These are phyloP conservation scores for Microsporum audouinii DNA, from an alignment of 2,329 filamentous ascomycete genomes.

Conservation along the genomic window DNA sequence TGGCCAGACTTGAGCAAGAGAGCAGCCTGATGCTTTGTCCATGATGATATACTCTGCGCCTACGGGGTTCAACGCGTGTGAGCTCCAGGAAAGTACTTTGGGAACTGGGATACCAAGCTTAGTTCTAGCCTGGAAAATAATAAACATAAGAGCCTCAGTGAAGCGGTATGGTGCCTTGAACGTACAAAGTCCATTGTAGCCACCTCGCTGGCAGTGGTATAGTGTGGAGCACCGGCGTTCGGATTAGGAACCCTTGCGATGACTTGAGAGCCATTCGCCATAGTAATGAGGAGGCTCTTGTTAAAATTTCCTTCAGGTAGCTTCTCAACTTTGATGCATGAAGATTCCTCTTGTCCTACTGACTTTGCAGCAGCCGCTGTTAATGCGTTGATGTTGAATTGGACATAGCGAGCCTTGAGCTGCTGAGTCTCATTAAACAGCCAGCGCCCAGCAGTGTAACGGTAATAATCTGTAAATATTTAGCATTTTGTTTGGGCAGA, in stretches of 20 bases:
- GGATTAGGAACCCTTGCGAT: slow-evolving; percentile 22
- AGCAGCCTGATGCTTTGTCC: slow-evolving; percentile 18
- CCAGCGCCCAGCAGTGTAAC: slow-evolving; percentile 25
- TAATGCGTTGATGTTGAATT: slow-evolving; percentile 26
- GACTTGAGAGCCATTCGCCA: slow-evolving; percentile 22
- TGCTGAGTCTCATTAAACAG: slow-evolving; percentile 25
- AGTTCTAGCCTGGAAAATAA: slow-evolving; percentile 14
- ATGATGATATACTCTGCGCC: slow-evolving; percentile 18
- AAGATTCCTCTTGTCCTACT: slow-evolving; percentile 14
- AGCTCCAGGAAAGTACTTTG: slow-evolving; percentile 10
- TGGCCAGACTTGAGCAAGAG: slow-evolving; percentile 6
- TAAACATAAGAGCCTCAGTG: slow-evolving; percentile 13
- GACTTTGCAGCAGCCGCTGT: slow-evolving; percentile 18
- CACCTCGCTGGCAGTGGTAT: slow-evolving; percentile 18
- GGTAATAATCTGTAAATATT: slow-evolving; percentile 5
- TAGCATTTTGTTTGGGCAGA: too few species aligned
- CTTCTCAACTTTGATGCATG: slow-evolving; percentile 22
- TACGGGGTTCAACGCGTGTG: slow-evolving; percentile 15
- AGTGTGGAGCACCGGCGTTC: slow-evolving; percentile 17
- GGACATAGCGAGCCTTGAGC: slow-evolving; percentile 20
- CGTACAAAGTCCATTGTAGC: slow-evolving; percentile 21
- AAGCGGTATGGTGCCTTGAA: neutral
- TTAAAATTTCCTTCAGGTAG: slow-evolving; percentile 25
- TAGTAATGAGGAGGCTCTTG: slow-evolving; percentile 26
- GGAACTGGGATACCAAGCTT: slow-evolving; percentile 15